phyloP scores from a whole-genome alignment of 1,284 basidiomycete genomes.

The Agaricales sp. region DNA sequence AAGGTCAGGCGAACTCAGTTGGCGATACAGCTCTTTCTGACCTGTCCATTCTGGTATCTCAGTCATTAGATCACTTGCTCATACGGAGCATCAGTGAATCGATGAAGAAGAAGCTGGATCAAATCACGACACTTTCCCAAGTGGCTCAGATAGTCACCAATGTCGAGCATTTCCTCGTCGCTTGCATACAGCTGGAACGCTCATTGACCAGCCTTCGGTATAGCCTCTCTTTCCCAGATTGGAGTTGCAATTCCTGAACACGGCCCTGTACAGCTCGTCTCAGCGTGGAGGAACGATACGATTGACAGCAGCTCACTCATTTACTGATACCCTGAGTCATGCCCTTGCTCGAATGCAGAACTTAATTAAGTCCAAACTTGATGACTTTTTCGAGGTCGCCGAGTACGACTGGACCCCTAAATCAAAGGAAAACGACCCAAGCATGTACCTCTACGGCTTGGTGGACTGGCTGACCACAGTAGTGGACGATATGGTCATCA shows the following conservation, averaged over 20 bases:
- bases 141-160: constrained; percentile 93
- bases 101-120: constrained; percentile 63
- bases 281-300: constrained; percentile 76
- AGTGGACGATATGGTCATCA: constrained; percentile 86
- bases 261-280: constrained; percentile 43
- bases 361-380: constrained; percentile 88
- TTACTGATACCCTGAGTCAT: constrained; percentile 58
- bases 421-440: constrained; percentile 61
- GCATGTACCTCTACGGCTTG: constrained; percentile 91
- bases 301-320: constrained; percentile 57
- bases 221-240: constrained; percentile 12
- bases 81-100: constrained; percentile 74
- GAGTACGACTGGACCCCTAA: constrained; percentile 91
- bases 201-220: constrained; percentile 77
- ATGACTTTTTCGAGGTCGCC: constrained; percentile 90
- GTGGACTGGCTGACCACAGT: constrained; percentile 95
- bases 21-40: constrained; percentile 2
- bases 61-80: constrained; percentile 86
- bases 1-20: constrained; percentile 40
- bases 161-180: constrained; percentile 84
- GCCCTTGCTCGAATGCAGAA: constrained; percentile 74
- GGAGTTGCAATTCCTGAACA: neutral
- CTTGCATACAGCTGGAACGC: constrained; percentile 81
- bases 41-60: neutral
- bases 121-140: constrained; percentile 81